A percentile compares a stretch with the other conserved stretches of the same genome.
Conservation (phyloP, 805 yeast genomes). For the Wickerhamiella hasegawae region DNA sequence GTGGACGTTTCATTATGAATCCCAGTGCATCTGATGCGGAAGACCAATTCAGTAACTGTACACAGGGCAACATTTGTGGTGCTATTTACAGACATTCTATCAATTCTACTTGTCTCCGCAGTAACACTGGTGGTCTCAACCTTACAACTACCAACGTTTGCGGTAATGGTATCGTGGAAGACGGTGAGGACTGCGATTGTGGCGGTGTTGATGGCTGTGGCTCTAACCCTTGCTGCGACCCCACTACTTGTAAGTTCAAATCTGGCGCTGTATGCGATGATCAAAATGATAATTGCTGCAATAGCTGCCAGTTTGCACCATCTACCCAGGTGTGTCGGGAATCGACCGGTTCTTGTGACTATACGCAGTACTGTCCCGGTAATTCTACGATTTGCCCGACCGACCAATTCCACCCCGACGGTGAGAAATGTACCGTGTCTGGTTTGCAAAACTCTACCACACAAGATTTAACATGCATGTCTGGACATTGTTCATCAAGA, state of each 20-base stretch:
- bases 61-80: constrained; percentile 23
- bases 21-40: constrained; percentile 20
- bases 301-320: constrained; percentile 19
- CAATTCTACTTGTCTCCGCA: constrained; percentile 16
- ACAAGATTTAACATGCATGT: constrained; percentile 15
- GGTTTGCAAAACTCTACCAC: constrained; percentile 4
- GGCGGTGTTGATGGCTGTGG: constrained; percentile 23
- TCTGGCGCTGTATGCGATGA: constrained; percentile 13
- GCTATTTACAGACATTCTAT: constrained; percentile 16
- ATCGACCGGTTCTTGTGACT: constrained; percentile 22
- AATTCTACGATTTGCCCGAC: constrained; percentile 20
- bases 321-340: constrained; percentile 18
- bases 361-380: constrained; percentile 22
- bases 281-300: constrained; percentile 20
- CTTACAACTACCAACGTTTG: constrained; percentile 21
- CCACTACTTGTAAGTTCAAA: constrained; percentile 12
- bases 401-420: constrained; percentile 16
- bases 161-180: constrained; percentile 26
- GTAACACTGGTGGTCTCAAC: constrained; percentile 10
- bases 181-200: constrained; percentile 26
- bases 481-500: constrained; percentile 24
- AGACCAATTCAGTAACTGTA: constrained; percentile 19
- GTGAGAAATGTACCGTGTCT: constrained; percentile 14
- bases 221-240: constrained; percentile 15
- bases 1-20: constrained; percentile 23